A percentile compares a stretch with the other conserved stretches of the same genome.
Conservation (phyloP, 2,329 filamentous ascomycete genomes). For the Stagonosporopsis rhizophila region DNA sequence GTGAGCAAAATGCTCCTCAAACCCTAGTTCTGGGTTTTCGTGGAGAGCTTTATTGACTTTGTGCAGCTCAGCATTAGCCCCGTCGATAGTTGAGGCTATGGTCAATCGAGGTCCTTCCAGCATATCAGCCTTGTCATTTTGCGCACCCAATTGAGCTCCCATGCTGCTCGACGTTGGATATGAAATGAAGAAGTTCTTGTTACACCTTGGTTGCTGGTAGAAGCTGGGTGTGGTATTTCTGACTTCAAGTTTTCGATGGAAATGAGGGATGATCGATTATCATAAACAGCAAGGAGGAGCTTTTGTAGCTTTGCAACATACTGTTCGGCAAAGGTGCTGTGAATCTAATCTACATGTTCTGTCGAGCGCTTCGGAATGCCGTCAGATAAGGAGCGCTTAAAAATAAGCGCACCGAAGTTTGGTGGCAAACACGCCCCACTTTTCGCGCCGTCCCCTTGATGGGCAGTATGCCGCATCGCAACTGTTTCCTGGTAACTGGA, state of each 20-base stretch:
- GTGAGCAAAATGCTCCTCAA: slow-evolving; percentile 59
- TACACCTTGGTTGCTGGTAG: neutral
- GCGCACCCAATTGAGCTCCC: neutral
- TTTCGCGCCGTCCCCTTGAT: neutral
- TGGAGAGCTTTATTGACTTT: slow-evolving; percentile 59
- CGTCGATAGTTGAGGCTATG: slow-evolving; percentile 19
- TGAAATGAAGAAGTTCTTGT: neutral
- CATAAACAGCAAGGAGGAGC: neutral
- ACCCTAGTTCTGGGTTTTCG: slow-evolving; percentile 59
- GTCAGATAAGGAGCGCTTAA: slow-evolving; percentile 11
- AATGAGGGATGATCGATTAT: neutral
- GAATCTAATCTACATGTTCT: neutral
- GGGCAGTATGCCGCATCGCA: neutral
- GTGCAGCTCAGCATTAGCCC: slow-evolving; percentile 11
- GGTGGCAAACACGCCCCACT: neutral
- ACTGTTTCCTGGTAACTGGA: neutral
- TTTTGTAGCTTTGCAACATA: slow-evolving; percentile 1
- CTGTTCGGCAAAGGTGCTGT: neutral
- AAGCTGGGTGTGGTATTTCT: neutral
- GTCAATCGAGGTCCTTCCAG: slow-evolving; percentile 7
- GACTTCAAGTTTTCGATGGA: neutral
- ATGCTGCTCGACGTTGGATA: neutral
- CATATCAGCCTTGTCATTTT: neutral
- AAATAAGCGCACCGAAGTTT: slow-evolving; percentile 1
- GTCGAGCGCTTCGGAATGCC: neutral